Evolutionary conservation across 2,329 filamentous ascomycete genomes (phyloP), one percentile per base, ranked within the genome.

Genomic region (Fusarium nematophilum): DNA sequence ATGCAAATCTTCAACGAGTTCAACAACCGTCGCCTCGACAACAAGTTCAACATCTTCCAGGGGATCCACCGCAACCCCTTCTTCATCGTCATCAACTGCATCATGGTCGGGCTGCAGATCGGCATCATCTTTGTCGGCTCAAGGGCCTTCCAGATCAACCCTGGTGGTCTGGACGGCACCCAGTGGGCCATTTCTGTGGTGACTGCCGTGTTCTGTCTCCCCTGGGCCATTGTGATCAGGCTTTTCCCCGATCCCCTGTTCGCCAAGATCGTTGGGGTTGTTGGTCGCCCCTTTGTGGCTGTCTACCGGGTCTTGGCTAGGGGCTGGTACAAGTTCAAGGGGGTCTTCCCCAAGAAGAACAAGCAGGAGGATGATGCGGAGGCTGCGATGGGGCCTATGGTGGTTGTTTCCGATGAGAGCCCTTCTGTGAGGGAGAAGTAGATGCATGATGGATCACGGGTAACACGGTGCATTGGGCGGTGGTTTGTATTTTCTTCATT

Each of bases 1-100:
- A 86, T 89, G 82, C 86, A 89, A 66, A 87, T 89, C 58, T 89
- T 89, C 76, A 89, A 89, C 71, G 81, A 86, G 71, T 83, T 86
- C 75, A 88, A 88, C 74, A 86, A 85, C 69, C 80, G 86, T 13
- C 83, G 85, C 15, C 76, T 88, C 1, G 86, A 88, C 66, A 87
- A 87, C 72, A 80, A 81, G 56, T 80, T 88, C 74, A 87, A 87
- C 64, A 81, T 88, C 33, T 82, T 88, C 46, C 81, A 86, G 64
- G 84, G 84, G 17, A 18, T 87, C 4, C 76, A 80, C 56, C 78
- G 78, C 47, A 87, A 87, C 68, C 76, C 73, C 55, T 86, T 85
- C 72, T 88, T 87, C 67, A 78, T 87, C 34, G 70, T 76, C 31
- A 86, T 88, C 67, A 84, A 83, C 51, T 66, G 74, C 36, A 73